These are phyloP conservation scores for Xylariaceae sp. DNA, from an alignment of 2,329 filamentous ascomycete genomes.

Conservation along the genomic window DNA sequence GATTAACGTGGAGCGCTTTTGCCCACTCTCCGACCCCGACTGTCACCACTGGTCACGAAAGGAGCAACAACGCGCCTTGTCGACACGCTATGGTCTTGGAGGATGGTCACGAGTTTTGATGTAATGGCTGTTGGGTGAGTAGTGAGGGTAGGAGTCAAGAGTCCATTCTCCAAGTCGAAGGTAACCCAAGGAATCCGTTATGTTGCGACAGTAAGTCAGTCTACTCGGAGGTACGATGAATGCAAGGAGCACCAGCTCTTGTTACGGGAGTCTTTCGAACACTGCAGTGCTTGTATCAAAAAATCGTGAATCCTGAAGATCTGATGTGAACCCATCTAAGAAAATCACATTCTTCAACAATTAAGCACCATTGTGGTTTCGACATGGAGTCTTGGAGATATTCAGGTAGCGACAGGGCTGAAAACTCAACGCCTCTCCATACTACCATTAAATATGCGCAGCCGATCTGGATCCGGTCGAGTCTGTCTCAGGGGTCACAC, in stretches of 20 bases:
- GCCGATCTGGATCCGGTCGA: too few species aligned
- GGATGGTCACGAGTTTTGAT: not conserved
- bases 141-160: not conserved
- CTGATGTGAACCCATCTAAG: not conserved
- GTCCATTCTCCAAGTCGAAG: not conserved
- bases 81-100: not conserved
- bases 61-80: not conserved
- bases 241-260: not conserved
- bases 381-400: not conserved
- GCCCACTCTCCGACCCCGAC: not conserved
- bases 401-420: not conserved
- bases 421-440: too few species aligned
- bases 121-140: not conserved
- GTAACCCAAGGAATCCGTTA: not conserved
- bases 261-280: not conserved
- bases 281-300: not conserved
- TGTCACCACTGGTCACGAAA: not conserved
- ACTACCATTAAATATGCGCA: too few species aligned
- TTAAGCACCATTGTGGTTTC: not conserved
- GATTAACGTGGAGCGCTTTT: not conserved
- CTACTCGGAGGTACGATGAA: not conserved
- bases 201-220: not conserved
- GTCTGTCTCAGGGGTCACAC: too few species aligned
- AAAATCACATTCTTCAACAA: not conserved
- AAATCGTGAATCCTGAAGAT: not conserved